Conservation (phyloP, 352 stramenopile genomes). For the Phytophthora capsici region DNA sequence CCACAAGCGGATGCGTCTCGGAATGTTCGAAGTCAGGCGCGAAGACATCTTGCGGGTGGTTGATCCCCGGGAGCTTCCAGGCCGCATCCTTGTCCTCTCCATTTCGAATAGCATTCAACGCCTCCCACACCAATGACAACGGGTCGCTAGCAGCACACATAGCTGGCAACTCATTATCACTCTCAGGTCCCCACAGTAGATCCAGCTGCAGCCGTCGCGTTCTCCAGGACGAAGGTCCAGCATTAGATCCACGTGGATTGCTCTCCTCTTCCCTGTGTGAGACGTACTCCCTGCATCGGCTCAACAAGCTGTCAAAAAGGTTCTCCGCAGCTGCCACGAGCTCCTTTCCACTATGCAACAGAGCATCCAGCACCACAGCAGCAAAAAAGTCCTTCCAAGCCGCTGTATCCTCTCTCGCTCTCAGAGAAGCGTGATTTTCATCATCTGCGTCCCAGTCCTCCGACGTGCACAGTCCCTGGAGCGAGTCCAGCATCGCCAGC, state of each 20-base stretch:
- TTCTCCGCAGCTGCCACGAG: slow-evolving; percentile 54
- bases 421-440: slow-evolving; percentile 47
- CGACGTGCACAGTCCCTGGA: slow-evolving; percentile 69
- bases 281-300: slow-evolving; percentile 76
- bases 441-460: slow-evolving; percentile 64
- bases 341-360: slow-evolving; percentile 67
- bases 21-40: slow-evolving; percentile 28
- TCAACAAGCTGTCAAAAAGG: slow-evolving; percentile 73
- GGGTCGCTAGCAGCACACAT: slow-evolving; percentile 72
- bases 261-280: slow-evolving; percentile 65
- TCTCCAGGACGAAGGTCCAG: slow-evolving; percentile 67
- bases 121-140: slow-evolving; percentile 65
- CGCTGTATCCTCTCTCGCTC: slow-evolving; percentile 51
- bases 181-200: slow-evolving; percentile 70
- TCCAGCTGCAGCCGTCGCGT: slow-evolving; percentile 71
- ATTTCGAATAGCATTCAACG: slow-evolving; percentile 52
- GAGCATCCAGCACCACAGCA: slow-evolving; percentile 68
- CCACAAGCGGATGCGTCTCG: slow-evolving; percentile 53
- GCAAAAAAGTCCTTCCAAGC: slow-evolving; percentile 86
- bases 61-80: slow-evolving; percentile 59
- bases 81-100: slow-evolving; percentile 39
- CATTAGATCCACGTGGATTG: slow-evolving; percentile 53
- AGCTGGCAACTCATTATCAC: slow-evolving; percentile 52
- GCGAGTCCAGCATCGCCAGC: slow-evolving; percentile 59
- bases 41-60: slow-evolving; percentile 68